These are phyloP conservation scores for Pseudopyrenochaeta lycopersici DNA, from an alignment of 2,329 filamentous ascomycete genomes.

Conservation along the genomic window DNA sequence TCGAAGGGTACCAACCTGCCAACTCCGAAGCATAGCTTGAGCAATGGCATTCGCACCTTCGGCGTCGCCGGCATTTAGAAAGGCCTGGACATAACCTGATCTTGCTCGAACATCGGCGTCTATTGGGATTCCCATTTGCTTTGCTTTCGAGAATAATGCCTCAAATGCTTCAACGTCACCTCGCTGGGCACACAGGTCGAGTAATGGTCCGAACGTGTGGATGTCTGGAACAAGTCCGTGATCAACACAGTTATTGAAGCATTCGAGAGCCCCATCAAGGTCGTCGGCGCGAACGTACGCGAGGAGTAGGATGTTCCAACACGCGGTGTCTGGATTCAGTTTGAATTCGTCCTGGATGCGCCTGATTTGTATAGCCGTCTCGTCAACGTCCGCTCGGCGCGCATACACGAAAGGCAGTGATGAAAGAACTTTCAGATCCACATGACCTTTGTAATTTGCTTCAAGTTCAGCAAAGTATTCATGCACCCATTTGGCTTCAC, in stretches of 20 bases:
- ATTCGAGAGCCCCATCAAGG: slow-evolving; percentile 69
- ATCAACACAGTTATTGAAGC: slow-evolving; percentile 69
- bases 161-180: slow-evolving; percentile 78
- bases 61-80: slow-evolving; percentile 57
- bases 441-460: slow-evolving; percentile 5
- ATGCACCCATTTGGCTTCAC: slow-evolving; percentile 43
- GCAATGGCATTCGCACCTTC: slow-evolving; percentile 60
- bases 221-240: slow-evolving; percentile 63
- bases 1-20: slow-evolving; percentile 47
- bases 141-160: slow-evolving; percentile 70
- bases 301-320: slow-evolving; percentile 82
- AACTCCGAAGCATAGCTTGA: slow-evolving; percentile 64
- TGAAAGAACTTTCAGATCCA: slow-evolving; percentile 25
- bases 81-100: slow-evolving; percentile 69
- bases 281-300: slow-evolving; percentile 73
- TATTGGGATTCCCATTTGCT: slow-evolving; percentile 49
- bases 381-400: slow-evolving; percentile 69
- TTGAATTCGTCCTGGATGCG: slow-evolving; percentile 66
- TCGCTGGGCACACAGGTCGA: slow-evolving; percentile 73
- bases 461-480: slow-evolving; percentile 42
- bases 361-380: slow-evolving; percentile 69
- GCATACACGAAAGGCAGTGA: slow-evolving; percentile 75
- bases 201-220: slow-evolving; percentile 75
- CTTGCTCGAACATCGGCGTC: slow-evolving; percentile 32
- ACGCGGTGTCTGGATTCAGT: slow-evolving; percentile 65